Percentiles rank a stretch among this genome's conserved stretches.
Evolutionary conservation across 1,139 yeast genomes (phyloP).

Genomic region (Magnusiomyces suaveolens): DNA sequence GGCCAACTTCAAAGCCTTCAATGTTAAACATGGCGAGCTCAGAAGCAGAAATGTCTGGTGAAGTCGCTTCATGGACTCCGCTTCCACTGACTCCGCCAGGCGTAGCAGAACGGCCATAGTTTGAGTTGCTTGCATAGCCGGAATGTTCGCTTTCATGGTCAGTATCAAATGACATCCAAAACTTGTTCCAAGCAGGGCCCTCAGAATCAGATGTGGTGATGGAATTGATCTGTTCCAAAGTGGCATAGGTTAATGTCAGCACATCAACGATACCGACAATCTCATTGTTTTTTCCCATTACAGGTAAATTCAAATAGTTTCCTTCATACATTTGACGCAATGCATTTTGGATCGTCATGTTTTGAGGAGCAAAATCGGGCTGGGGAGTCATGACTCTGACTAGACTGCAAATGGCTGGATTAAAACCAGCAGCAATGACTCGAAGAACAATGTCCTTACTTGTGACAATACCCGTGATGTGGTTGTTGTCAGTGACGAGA

Average conservation of each 20-base stretch:
- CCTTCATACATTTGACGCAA: constrained; percentile 87
- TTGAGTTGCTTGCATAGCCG: constrained; percentile 5
- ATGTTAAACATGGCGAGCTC: constrained; percentile 43
- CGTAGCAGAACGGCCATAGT: constrained; percentile 2
- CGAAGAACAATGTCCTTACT: constrained; percentile 82
- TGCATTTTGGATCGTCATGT: constrained; percentile 67
- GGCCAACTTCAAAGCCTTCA: too few species aligned
- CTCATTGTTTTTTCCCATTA: constrained; percentile 51
- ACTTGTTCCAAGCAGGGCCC: constrained; percentile 85
- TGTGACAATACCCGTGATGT: constrained; percentile 78
- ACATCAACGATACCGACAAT: constrained; percentile 83
- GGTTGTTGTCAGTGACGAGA: constrained; percentile 54
- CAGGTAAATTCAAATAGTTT: constrained; percentile 75
- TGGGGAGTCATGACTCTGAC: constrained; percentile 88
- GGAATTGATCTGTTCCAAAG: constrained; percentile 55
- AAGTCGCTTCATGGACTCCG: too few species aligned
- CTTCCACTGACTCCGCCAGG: constrained; percentile 4
- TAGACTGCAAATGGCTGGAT: constrained; percentile 69
- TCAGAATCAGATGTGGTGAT: constrained; percentile 32
- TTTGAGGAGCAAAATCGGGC: constrained; percentile 64
- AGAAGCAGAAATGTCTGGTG: constrained; percentile 40
- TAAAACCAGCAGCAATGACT: constrained; percentile 80
- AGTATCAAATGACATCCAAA: constrained; percentile 77
- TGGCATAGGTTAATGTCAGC: constrained; percentile 70
- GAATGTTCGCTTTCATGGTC: constrained; percentile 47